Evolutionary conservation across 2,329 filamentous ascomycete species (phyloP), one percentile per base, ranked within the genome.

Genomic region (Aspergillus calidoustus): DNA sequence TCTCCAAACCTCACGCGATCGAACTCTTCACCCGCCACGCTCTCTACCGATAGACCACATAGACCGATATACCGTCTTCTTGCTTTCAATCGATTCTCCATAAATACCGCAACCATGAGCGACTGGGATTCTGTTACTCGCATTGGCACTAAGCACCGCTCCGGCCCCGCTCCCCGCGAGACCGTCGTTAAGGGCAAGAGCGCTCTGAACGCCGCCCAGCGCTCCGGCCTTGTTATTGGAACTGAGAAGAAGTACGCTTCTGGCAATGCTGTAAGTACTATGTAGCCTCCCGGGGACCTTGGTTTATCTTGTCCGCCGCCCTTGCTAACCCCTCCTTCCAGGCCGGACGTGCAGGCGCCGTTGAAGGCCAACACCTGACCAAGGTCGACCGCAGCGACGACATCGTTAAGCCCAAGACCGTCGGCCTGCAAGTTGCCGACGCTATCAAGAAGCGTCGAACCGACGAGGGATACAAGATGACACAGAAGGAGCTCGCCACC

Each of bases 331-430:
- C n/a, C 41, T 15, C 15, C 44, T 67, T 15, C 15, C 49, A 85
- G 81, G 76, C 83, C 48, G 69, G 67, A 25, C 76, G 76, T 60
- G 59, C 80, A 63, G 82, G 81, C 64, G 84, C 76, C 57, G 72
- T 84, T 68, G 94, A 98, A 81, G 95, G 95, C 71, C 95, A 99
- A 82, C 93, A 92, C 76, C 86, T 98, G 68, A 98, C 95, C 69
- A 97, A 98, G 84, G 93, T 99, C 79, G 95, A 98, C 85, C 93
- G 94, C 70, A 89, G 89, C 77, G 93, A 98, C 84, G 95, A 97
- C 77, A 97, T 97, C 81, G 90, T 98, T 81, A 97, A 97, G 84
- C 93, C 93, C 75, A 96, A 96, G 83, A 96, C 92, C 51, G 84
- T 97, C 62, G 92, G 93, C 76, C 84, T 86, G 73, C 84, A 86